Base-by-base conservation (phyloP, 2,329 filamentous ascomycete genomes). In the Blumeria graminis region DNA sequence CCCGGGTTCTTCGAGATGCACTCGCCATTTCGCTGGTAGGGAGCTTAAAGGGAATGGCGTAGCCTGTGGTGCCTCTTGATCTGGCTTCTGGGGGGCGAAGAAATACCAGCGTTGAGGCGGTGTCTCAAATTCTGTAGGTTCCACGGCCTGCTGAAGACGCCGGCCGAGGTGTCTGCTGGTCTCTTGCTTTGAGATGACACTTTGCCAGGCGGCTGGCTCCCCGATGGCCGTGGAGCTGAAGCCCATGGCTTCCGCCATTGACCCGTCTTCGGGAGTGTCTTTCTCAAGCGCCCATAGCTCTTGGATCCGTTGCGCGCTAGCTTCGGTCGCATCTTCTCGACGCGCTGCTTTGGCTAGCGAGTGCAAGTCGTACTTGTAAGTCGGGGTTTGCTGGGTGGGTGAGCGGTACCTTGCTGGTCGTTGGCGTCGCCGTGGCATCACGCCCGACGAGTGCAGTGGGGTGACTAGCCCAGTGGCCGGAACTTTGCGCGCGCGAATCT, bases 321-420 rank as follows among this genome's bases (percentile, higher is more conserved):
- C 77, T 55, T 79, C 76, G 1, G 74, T 73, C 41, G 77, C 76
- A 45, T 78, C 71, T 59, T 86, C 78, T 57, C 74, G 71, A 43
- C 72, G 69, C 6, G 79, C 75, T 62, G 81, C 74, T 50, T 71
- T 75, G 43, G 82, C 71, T 8, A 88, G 71, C 1, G 75, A 72
- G 57, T 78, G 76, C 56, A 87, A 67, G 56, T 81, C 76, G 60
- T 81, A 82, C 60, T 76, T 80, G 66, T 81, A 80, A 62, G 74
- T 76, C 14, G 73, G 69, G 48, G 71, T 70, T 56, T 74, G 67
- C 1, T 74, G 71, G 53, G 77, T 62, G 5, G 77, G 75, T 3
- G 76, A 77, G 35, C 52, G 61, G 57, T 45, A 62, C 59, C 18
- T 56, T 36, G 36, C 52, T 53, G 10, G 18, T 50, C 8, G 38